Conservation (phyloP, 2,329 filamentous ascomycete genomes). For the Colletotrichum musicola region DNA sequence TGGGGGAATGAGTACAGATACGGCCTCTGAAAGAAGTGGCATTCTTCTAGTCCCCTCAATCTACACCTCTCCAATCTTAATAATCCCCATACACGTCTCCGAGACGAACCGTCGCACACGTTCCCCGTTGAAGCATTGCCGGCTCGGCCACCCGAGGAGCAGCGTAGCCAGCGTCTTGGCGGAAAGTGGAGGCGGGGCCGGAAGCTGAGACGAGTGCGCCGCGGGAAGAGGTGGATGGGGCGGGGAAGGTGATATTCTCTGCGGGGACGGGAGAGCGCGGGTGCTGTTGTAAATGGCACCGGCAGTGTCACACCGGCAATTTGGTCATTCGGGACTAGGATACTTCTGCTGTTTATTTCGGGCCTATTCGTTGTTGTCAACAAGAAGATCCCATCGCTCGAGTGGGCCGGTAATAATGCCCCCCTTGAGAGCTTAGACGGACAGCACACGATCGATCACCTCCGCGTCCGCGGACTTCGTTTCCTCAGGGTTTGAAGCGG, state of each 20-base stretch:
- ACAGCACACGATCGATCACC: too few species aligned
- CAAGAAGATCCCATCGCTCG: too few species aligned
- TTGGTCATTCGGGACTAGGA: not conserved
- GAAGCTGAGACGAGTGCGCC: not conserved
- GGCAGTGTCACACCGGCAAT: not conserved
- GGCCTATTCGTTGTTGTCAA: too few species aligned
- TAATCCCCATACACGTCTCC: not conserved
- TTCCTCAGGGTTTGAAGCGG: not conserved
- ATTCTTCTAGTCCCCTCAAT: slow-evolving; percentile 18
- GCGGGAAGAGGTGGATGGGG: slow-evolving; percentile 16
- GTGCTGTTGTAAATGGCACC: not conserved
- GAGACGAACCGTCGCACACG: not conserved
- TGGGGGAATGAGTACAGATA: not conserved
- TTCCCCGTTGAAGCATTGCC: slow-evolving; percentile 17
- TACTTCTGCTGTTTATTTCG: too few species aligned
- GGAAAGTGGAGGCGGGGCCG: slow-evolving; percentile 38
- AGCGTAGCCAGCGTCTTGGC: not conserved
- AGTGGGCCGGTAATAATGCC: too few species aligned
- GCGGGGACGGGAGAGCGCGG: slow-evolving; percentile 13
- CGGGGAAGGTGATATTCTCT: slow-evolving; percentile 12
- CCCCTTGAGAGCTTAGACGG: too few species aligned
- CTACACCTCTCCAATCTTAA: not conserved
- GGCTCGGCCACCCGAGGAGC: slow-evolving; percentile 25
- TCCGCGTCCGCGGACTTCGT: too few species aligned
- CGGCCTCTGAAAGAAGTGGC: not conserved